A percentile compares a stretch with the other conserved stretches of the same genome.
phyloP scores from a whole-genome alignment of 495 filamentous ascomycete genomes.

The Aspergillus bertholletiae region DNA sequence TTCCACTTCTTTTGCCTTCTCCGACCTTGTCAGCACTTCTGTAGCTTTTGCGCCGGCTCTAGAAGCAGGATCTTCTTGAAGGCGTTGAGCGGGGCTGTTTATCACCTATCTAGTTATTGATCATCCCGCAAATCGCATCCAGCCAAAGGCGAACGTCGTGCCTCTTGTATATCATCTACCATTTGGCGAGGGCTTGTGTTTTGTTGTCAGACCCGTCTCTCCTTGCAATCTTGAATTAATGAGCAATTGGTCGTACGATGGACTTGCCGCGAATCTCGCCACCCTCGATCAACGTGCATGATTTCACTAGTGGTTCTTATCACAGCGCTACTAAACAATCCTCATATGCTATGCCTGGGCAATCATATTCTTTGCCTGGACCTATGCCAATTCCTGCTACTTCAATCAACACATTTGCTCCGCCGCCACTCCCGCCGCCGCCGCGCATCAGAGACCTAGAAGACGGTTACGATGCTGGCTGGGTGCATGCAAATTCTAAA shows the following conservation, averaged over 20 bases:
- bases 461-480: constrained; percentile 56
- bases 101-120: neutral
- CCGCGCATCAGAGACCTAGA: constrained; percentile 50
- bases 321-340: constrained; percentile 15
- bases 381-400: constrained; percentile 57
- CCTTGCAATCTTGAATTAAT: constrained; percentile 7
- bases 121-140: neutral
- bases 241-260: constrained; percentile 43
- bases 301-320: constrained; percentile 38
- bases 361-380: constrained; percentile 35
- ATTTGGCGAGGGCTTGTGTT: neutral
- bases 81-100: constrained; percentile 1
- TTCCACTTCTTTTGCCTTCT: neutral
- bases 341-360: constrained; percentile 27
- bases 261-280: constrained; percentile 52
- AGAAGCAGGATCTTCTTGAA: constrained; percentile 21
- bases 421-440: constrained; percentile 64
- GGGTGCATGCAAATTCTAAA: constrained; percentile 53
- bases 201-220: neutral
- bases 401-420: constrained; percentile 42
- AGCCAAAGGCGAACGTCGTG: constrained; percentile 1
- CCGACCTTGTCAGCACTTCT: neutral
- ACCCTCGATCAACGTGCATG: constrained; percentile 53
- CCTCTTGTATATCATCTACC: neutral
- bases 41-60: neutral